These are phyloP conservation scores for Lactarius vividus DNA, from an alignment of 768 basidiomycete species.

Conservation along the genomic window DNA sequence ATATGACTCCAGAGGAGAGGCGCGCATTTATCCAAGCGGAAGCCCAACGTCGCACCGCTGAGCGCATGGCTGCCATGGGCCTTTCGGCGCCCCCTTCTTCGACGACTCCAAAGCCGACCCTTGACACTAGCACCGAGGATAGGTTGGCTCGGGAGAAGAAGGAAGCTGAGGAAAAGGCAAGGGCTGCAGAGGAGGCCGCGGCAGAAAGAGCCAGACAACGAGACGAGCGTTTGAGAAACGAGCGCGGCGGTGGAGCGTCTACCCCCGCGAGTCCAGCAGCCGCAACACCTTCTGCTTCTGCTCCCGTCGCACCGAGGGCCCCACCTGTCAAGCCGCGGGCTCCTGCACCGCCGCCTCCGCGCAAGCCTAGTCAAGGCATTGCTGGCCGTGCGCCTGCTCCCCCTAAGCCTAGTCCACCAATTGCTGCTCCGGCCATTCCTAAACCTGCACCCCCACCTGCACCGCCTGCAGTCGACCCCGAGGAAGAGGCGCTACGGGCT, in stretches of 20 bases:
- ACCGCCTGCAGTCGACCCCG: conserved; percentile 61
- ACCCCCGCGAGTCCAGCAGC: conserved; percentile 38
- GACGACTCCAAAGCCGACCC: conserved; percentile 43
- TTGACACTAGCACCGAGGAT: conserved; percentile 84
- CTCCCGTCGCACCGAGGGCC: conserved; percentile 41
- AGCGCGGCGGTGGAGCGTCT: conserved; percentile 55
- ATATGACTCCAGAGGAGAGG: conserved; percentile 85
- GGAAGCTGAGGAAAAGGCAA: conserved; percentile 86
- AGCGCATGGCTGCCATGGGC: conserved; percentile 82
- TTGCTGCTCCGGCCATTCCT: conserved; percentile 37
- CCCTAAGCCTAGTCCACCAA: conserved; percentile 32
- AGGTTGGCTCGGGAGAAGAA: conserved; percentile 81
- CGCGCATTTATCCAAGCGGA: conserved; percentile 73
- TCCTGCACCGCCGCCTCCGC: conserved; percentile 41
- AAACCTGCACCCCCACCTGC: conserved; percentile 36
- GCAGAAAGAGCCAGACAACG: conserved; percentile 75
- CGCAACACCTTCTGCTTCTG: conserved; percentile 30
- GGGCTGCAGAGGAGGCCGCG: conserved; percentile 73
- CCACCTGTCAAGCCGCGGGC: conserved; percentile 34
- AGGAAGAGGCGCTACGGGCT: conserved; percentile 67
- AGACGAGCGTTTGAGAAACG: conserved; percentile 69
- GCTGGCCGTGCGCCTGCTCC: conserved; percentile 36
- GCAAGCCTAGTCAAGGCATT: conserved; percentile 32
- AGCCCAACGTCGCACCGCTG: conserved; percentile 78
- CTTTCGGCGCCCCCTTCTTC: conserved; percentile 45